Base-by-base conservation (phyloP, 257 asterid genomes). In the Plantago ovata region DNA sequence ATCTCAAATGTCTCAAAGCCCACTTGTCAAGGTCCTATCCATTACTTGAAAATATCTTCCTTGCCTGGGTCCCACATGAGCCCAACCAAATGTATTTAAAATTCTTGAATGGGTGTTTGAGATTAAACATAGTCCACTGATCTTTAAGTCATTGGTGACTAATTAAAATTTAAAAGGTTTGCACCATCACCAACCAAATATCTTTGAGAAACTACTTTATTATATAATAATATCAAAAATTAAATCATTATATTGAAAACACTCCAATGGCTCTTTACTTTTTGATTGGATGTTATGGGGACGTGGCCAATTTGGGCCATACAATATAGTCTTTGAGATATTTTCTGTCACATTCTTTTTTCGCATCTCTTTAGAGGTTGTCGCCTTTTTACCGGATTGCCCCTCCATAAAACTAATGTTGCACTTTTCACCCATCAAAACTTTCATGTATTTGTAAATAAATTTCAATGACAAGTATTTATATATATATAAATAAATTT, bases 271-370 rank as follows among this genome's bases (percentile, higher is more conserved):
- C 60, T 36, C 69, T 60, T 71, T 57, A 15, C 75, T 64, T 74
- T 79, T 71, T 68, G 56, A 63, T 72, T 56, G 46, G 49, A n/a
- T 20, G 46, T 28, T 36, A 19, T 16, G 38, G 41, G 67, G 62
- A 77, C 80, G 79, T 78, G 93, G 85, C 84, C 40, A 77, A 53
- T 89, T 80, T 63, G 69, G 69, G 69, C 95, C 97, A 72, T 59
- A 74, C 78, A 70, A 62, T 21, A 14, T 41, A 61, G 38, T n/a
- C 59, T 45, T 39, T 21, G 4, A 77, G 88, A 83, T 83, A 83
- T 83, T 85, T 81, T 79, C 11, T 52, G 63, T 56, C 74, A 59
- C 62, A 56, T 53, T 6, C 70, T 66, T 13, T 15, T 56, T 50
- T 36, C 42, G 10, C 61, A 46, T 46, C 42, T 23, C 58, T 20